Evolutionary conservation across 768 basidiomycete genomes (phyloP), one percentile per base, ranked within the genome.

Genomic region (Boletus subparvulus): DNA sequence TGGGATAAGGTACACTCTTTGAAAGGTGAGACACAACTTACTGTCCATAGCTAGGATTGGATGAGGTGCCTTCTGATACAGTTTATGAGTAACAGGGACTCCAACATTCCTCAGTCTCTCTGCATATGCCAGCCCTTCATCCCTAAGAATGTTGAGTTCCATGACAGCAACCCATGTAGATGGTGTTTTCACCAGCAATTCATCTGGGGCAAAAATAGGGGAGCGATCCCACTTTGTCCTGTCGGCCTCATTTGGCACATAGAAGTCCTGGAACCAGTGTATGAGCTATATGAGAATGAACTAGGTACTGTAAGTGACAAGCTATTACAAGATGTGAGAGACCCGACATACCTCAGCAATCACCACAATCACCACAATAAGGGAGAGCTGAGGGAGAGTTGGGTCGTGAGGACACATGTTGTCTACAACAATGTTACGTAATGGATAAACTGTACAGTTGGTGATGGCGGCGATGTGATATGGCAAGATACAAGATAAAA

Each of bases 11-110:
- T 11, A 41, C 10, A 43, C 3, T 45, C 35, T n/a, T n/a, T 14
- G 17, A 33, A 43, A 40, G 35, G 30, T 14, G 13, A 40, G 37
- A 32, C 39, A 46, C 13, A 16, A 47, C 84, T 58, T 58, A 85
- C 86, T 85, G 58, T 89, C 87, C 86, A 89, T 87, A 7, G 83
- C 84, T 80, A 90, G 83, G 44, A 87, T 81, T 1, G 82, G 86
- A 73, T 90, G 87, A 28, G 88, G 88, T 5, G 83, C 85, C 14
- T 78, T 80, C 61, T 80, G 76, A 68, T 90, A 90, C 21, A 83
- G 67, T 63, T 78, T 79, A 4, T 80, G 70, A 54, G 85, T 78
- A 13, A 82, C 82, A 21, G 77, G 67, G 16, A 86, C 81, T 2
- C 86, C 87, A 2, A 73, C 76, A 35, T 74, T 69, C 60, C 64